phyloP scores from a whole-genome alignment of 2,329 filamentous ascomycete genomes.

The Elsinoe ampelina region DNA sequence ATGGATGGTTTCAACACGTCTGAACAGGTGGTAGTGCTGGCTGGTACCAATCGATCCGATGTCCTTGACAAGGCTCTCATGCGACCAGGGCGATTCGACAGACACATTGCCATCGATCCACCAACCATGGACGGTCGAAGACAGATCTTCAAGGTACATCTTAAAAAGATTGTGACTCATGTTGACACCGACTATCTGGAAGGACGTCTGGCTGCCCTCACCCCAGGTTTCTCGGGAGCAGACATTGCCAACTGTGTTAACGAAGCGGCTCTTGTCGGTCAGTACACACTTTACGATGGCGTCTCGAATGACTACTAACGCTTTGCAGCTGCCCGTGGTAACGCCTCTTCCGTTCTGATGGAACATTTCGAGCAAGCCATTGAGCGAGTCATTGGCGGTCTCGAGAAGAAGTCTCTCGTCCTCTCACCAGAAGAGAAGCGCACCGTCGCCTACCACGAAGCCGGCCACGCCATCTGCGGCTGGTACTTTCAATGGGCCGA shows the following conservation, averaged over 20 bases:
- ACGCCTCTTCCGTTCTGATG: slow-evolving; percentile 75
- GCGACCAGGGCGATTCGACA: slow-evolving; percentile 92
- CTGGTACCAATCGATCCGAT: slow-evolving; percentile 92
- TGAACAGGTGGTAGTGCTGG: slow-evolving; percentile 92
- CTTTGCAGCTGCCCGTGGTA: slow-evolving; percentile 64
- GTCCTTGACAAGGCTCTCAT: slow-evolving; percentile 91
- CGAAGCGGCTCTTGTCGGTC: slow-evolving; percentile 92
- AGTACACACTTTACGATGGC: slow-evolving; percentile 27
- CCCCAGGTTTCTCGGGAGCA: slow-evolving; percentile 91
- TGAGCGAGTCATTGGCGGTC: slow-evolving; percentile 88
- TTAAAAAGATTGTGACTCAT: slow-evolving; percentile 87
- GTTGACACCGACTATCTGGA: slow-evolving; percentile 83
- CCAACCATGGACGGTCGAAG: slow-evolving; percentile 95
- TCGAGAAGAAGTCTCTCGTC: slow-evolving; percentile 95
- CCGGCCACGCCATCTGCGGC: slow-evolving; percentile 94
- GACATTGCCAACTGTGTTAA: slow-evolving; percentile 99
- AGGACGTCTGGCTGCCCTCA: slow-evolving; percentile 81
- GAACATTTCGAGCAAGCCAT: slow-evolving; percentile 94
- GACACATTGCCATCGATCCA: slow-evolving; percentile 88
- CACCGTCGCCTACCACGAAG: slow-evolving; percentile 96
- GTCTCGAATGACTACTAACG: slow-evolving; percentile 32
- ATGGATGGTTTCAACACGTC: slow-evolving; percentile 99
- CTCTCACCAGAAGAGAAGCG: slow-evolving; percentile 89
- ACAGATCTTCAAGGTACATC: slow-evolving; percentile 91
- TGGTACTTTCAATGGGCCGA: slow-evolving; percentile 98